Evolutionary conservation across 805 yeast genomes (phyloP).

Genomic region (Candida pini): DNA sequence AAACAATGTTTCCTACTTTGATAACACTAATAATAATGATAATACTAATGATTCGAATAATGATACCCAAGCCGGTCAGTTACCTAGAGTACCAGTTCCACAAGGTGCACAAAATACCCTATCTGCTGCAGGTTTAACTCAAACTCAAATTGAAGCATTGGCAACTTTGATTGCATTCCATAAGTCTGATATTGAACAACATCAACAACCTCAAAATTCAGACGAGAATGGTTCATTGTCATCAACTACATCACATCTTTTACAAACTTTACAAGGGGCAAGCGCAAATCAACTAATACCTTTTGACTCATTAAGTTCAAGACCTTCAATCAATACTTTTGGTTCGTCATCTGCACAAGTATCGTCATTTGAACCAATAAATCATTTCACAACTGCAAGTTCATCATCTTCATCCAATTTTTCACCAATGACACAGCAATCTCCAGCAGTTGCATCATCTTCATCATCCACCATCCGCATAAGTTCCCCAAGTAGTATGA

Average conservation of each 20-base stretch:
- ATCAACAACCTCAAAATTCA: conserved; percentile 2
- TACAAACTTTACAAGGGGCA: neutral
- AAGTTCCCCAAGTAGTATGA: neutral
- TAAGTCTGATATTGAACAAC: conserved; percentile 22
- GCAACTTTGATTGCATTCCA: conserved; percentile 72
- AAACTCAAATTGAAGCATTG: conserved; percentile 66
- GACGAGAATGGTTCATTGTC: conserved; percentile 1
- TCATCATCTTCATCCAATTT: neutral
- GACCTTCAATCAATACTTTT: conserved; percentile 4
- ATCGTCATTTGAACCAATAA: conserved; percentile 9
- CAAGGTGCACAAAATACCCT: conserved; percentile 64
- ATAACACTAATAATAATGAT: no score
- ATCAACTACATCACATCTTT: neutral
- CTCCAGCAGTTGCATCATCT: neutral
- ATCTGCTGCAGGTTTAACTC: conserved; percentile 59
- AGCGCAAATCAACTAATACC: conserved; percentile 3
- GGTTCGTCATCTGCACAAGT: conserved; percentile 10
- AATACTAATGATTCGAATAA: no score
- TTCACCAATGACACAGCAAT: neutral
- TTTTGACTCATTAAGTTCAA: conserved; percentile 4
- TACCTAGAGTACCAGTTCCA: conserved; percentile 63
- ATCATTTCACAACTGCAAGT: conserved; percentile 2
- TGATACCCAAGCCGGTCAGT: conserved; percentile 1
- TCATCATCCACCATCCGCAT: neutral
- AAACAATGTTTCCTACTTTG: no score